Evolutionary conservation across 2,329 filamentous ascomycete genomes (phyloP).

Genomic region (Neurospora sp.): DNA sequence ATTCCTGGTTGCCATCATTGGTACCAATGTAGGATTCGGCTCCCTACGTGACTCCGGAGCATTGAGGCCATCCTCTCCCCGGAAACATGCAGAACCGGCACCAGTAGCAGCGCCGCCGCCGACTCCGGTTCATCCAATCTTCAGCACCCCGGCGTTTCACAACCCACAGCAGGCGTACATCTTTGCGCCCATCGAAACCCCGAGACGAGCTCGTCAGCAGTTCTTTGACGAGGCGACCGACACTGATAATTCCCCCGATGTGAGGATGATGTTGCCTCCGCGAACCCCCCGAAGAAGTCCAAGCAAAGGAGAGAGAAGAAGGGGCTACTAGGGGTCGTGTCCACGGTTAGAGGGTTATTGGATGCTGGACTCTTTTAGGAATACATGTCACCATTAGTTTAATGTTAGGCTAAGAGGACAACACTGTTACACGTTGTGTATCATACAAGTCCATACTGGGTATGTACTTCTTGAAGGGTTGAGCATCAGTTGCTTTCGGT

Average conservation of each 20-base stretch:
- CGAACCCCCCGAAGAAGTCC: slow-evolving; percentile 40
- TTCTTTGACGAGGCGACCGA: slow-evolving; percentile 36
- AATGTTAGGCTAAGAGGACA: neutral
- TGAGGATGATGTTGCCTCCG: slow-evolving; percentile 31
- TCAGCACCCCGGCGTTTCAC: slow-evolving; percentile 15
- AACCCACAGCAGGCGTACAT: slow-evolving; percentile 34
- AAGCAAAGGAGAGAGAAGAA: slow-evolving; percentile 39
- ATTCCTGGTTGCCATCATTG: slow-evolving; percentile 36
- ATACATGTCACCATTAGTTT: neutral
- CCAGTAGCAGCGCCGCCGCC: slow-evolving; percentile 12
- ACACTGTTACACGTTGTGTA: neutral
- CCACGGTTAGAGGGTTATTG: neutral
- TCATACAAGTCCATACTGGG: neutral
- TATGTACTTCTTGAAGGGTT: neutral
- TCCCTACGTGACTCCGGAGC: slow-evolving; percentile 22
- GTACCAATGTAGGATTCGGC: slow-evolving; percentile 40
- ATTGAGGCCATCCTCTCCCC: slow-evolving; percentile 10
- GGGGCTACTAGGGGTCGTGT: slow-evolving; percentile 12
- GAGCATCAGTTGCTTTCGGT: neutral
- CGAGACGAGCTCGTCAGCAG: slow-evolving; percentile 33
- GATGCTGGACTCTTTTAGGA: neutral
- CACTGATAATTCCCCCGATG: slow-evolving; percentile 39
- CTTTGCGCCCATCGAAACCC: slow-evolving; percentile 41
- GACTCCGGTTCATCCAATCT: slow-evolving; percentile 14
- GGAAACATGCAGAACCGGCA: neutral